A percentile compares a stretch with the other conserved stretches of the same genome.
Conservation (phyloP, 208 protist species). For the Eutreptiella sp. region DNA sequence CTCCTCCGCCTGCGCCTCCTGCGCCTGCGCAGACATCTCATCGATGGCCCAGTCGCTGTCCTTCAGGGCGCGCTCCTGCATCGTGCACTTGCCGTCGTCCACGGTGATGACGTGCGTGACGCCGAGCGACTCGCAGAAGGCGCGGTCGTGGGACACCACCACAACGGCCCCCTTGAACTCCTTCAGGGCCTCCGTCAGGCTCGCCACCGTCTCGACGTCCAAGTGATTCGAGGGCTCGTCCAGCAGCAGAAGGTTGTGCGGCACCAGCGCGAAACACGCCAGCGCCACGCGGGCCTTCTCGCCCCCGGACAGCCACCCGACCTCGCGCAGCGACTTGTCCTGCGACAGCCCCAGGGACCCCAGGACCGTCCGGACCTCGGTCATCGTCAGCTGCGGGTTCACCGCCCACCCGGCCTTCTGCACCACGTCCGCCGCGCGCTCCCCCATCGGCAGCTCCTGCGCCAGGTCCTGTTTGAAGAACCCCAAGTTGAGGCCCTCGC, state of each 20-base stretch:
- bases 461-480: no score
- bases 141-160: slow-evolving; percentile 87
- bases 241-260: slow-evolving; percentile 92
- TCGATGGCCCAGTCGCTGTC: no score
- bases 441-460: no score
- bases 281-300: slow-evolving; percentile 87
- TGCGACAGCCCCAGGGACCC: slow-evolving; percentile 36
- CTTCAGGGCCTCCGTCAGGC: slow-evolving; percentile 82
- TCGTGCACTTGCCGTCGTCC: no score
- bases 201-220: slow-evolving; percentile 93
- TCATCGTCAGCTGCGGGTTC: background rate
- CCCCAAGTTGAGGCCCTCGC: no score
- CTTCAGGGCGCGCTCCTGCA: no score
- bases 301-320: slow-evolving; percentile 85
- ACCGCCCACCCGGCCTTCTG: slow-evolving; percentile 19
- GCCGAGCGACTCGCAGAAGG: slow-evolving; percentile 22
- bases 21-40: no score
- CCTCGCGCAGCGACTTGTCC: slow-evolving; percentile 69
- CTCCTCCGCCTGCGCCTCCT: no score
- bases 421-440: no score
- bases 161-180: slow-evolving; percentile 86
- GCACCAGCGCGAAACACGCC: slow-evolving; percentile 69
- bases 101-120: no score
- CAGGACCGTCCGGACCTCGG: slow-evolving; percentile 36
- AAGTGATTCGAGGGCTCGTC: slow-evolving; percentile 97